Evolutionary conservation across 306 rosid genomes (phyloP).

Genomic region (Lathyrus tuberosus): DNA sequence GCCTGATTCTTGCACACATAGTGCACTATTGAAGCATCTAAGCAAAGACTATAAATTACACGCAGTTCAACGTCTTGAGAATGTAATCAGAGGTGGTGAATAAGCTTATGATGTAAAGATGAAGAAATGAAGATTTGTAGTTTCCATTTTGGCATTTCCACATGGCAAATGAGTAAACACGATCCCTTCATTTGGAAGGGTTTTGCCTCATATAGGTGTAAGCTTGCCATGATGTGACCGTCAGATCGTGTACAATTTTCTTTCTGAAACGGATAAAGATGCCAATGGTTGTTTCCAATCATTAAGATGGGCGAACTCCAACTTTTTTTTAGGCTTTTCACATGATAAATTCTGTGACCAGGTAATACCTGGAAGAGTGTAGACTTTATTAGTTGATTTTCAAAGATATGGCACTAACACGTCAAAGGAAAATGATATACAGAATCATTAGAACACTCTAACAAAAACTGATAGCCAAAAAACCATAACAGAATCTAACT

Average conservation of each 20-base stretch:
- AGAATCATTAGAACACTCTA: too few relatives aligned
- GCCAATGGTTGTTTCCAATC: constrained; percentile 43
- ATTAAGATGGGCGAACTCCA: constrained; percentile 40
- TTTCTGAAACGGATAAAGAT: constrained; percentile 45
- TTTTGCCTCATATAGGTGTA: constrained; percentile 33
- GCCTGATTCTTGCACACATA: constrained; percentile 75
- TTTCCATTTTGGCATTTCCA: constrained; percentile 37
- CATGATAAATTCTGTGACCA: constrained; percentile 32
- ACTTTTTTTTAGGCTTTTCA: constrained; percentile 34
- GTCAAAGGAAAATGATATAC: constrained; percentile 47
- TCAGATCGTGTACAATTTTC: constrained; percentile 25
- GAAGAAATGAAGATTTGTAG: constrained; percentile 37
- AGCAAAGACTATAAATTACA: constrained; percentile 54
- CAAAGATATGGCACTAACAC: too few relatives aligned
- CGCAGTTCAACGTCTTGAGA: constrained; percentile 55
- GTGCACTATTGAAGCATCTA: constrained; percentile 65
- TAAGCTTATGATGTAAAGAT: constrained; percentile 44
- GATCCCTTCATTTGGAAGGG: constrained; percentile 24
- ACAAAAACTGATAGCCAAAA: too few relatives aligned
- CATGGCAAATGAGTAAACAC: constrained; percentile 34
- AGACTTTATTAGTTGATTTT: constrained; percentile 36
- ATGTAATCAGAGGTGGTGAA: constrained; percentile 43
- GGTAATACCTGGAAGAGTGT: constrained; percentile 42
- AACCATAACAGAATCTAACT: too few relatives aligned
- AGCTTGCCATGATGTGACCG: constrained; percentile 14